Base-by-base conservation (phyloP, 225 moss, liverwort and hornwort genomes). In the Polytrichum commune region DNA sequence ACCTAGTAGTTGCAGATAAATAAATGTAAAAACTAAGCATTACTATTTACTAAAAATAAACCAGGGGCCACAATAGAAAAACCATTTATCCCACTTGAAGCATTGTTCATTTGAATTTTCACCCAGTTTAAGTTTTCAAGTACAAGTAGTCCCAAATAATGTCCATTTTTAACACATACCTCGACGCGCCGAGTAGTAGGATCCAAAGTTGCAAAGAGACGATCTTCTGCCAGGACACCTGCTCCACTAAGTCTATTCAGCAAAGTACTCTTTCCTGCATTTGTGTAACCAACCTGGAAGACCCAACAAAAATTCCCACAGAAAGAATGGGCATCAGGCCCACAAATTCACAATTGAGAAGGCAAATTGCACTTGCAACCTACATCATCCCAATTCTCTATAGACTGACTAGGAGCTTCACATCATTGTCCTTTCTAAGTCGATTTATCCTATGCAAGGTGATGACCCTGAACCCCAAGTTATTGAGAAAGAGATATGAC, bases 181-280 rank as follows among this genome's bases (percentile, higher is more conserved):
- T 98, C 91, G 29, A 98, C 93, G 62, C 97, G 95, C 67, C 97
- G 85, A 46, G 97, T 98, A 24, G 97, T 98, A 73, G 97, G 97
- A 78, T 98, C 97, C 78, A 98, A 85, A 71, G 97, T 98, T 65
- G 97, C 97, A 61, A 98, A 98, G 10, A 98, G 93, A 20, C 90
- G 90, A 81, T 98, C 97, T 77, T 98, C 97, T 67, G 97, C 97
- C 75, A 98, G 80, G 28, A 98, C 95, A 61, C 92, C 83, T 75
- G 97, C 97, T 79, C 92, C 92, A 82, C 93, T 95, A 53, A 98
- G 87, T 71, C 95, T 91, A 73, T 98, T 98, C 26, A 98, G 69
- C 60, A 98, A 83, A 28, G 97, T 95, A 75, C 92, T 93, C 74
- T 98, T 98, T n/a, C 97, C 97, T 64, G 97, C 97, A 76, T 98